Evolutionary conservation across 768 basidiomycete species (phyloP).

Genomic region (Tricholomella constricta): DNA sequence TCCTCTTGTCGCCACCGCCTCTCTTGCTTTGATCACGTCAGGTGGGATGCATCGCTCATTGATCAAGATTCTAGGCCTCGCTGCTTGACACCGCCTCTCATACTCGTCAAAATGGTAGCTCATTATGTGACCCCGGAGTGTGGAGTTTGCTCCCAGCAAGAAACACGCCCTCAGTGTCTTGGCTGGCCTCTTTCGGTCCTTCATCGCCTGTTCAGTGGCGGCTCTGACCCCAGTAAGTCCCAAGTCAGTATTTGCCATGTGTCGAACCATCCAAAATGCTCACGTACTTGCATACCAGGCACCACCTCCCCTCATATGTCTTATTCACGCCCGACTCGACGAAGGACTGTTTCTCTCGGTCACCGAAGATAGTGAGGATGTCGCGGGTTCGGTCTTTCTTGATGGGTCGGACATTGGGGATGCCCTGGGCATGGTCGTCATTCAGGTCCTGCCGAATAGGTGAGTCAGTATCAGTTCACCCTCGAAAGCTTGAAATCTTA

Average conservation of each 20-base stretch:
- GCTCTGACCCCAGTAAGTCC: neutral
- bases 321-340: neutral
- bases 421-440: neutral
- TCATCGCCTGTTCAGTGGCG: neutral
- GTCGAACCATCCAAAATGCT: neutral
- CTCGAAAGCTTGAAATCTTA: too few relatives aligned
- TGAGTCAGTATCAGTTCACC: neutral
- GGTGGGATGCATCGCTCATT: neutral
- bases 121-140: neutral
- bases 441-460: neutral
- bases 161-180: neutral
- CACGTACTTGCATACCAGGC: neutral
- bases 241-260: too few relatives aligned
- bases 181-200: neutral
- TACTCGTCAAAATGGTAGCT: slow-evolving; percentile 2
- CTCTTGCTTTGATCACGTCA: neutral
- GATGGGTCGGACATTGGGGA: neutral
- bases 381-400: slow-evolving; percentile 2
- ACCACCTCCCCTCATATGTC: neutral
- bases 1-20: neutral
- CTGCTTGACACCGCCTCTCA: neutral
- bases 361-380: neutral
- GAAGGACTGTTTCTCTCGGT: neutral
- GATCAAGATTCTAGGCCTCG: neutral
- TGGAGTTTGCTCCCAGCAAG: neutral